phyloP scores from a whole-genome alignment of 805 yeast genomes.

The Candida berthetii region DNA sequence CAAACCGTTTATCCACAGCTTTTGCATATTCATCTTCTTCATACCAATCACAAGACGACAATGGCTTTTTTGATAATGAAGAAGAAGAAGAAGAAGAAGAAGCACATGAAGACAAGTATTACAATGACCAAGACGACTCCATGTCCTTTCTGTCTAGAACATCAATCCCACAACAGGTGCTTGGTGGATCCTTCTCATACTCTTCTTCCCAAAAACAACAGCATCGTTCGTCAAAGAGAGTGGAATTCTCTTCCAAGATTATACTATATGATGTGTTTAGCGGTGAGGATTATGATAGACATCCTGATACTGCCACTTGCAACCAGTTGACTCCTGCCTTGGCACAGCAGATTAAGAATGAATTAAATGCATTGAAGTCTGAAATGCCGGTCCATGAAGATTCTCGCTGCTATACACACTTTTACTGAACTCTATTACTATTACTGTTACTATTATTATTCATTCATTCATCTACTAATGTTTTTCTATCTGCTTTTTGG shows the following conservation, averaged over 20 bases:
- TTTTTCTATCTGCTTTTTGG: no score
- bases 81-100: conserved; percentile 1
- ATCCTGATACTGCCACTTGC: conserved; percentile 90
- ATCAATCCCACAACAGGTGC: not conserved
- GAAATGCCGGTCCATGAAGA: conserved; percentile 80
- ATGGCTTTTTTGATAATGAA: not conserved
- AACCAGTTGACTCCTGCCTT: conserved; percentile 81
- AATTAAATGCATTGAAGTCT: conserved; percentile 71
- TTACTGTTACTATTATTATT: no score
- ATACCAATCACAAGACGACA: not conserved
- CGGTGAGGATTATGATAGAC: conserved; percentile 83
- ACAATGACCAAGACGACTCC: not conserved
- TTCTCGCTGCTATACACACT: conserved; percentile 80
- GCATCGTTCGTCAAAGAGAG: conserved; percentile 18
- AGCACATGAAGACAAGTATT: not conserved
- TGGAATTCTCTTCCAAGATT: conserved; percentile 74
- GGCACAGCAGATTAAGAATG: conserved; percentile 83
- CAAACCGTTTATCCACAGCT: conserved; percentile 11
- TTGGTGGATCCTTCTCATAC: not conserved
- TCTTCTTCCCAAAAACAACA: not conserved
- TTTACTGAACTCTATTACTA: conserved; percentile 42
- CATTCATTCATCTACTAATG: no score
- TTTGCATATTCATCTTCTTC: not conserved
- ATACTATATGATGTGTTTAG: conserved; percentile 81
- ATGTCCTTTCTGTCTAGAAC: not conserved